Conservation (phyloP, 1,284 basidiomycete species). For the Cryptococcus sp. region DNA sequence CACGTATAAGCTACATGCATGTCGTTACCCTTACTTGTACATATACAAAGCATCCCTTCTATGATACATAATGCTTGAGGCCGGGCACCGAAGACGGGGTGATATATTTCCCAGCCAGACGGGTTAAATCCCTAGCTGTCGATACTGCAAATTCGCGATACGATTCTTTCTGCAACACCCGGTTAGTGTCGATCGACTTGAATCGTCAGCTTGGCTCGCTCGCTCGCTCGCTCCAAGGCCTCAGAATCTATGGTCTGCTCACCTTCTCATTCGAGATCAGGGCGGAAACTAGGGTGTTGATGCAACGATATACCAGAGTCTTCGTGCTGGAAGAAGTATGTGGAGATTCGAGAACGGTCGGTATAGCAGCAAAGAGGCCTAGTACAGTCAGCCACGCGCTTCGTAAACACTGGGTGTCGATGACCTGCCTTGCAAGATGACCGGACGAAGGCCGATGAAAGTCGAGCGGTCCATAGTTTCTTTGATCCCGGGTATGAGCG, state of each 20-base stretch:
- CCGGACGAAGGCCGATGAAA: constrained; percentile 22
- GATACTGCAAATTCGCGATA: constrained; percentile 28
- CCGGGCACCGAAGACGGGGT: constrained; percentile 21
- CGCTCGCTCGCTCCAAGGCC: no score
- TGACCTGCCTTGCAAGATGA: constrained; percentile 22
- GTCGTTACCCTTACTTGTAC: background rate
- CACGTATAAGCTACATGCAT: background rate
- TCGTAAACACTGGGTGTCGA: background rate
- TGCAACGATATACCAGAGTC: constrained; percentile 37
- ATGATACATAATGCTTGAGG: constrained; percentile 11
- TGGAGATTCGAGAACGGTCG: constrained; percentile 17
- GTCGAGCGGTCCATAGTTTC: constrained; percentile 13
- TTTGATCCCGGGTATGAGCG: constrained; percentile 4
- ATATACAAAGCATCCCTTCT: no score
- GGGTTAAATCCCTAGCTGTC: constrained; percentile 15
- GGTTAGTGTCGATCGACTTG: constrained; percentile 15
- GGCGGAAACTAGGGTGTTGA: constrained; percentile 37
- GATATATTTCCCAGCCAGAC: constrained; percentile 22
- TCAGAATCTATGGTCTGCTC: constrained; percentile 4
- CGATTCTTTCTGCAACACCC: constrained; percentile 23
- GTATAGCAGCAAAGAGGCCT: constrained; percentile 26
- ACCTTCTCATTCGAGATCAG: constrained; percentile 30
- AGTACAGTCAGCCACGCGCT: constrained; percentile 1
- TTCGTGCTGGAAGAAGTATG: constrained; percentile 25
- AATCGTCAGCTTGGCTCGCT: background rate